Conservation (phyloP, 352 stramenopile genomes). For the Thalassiosira hispida region DNA sequence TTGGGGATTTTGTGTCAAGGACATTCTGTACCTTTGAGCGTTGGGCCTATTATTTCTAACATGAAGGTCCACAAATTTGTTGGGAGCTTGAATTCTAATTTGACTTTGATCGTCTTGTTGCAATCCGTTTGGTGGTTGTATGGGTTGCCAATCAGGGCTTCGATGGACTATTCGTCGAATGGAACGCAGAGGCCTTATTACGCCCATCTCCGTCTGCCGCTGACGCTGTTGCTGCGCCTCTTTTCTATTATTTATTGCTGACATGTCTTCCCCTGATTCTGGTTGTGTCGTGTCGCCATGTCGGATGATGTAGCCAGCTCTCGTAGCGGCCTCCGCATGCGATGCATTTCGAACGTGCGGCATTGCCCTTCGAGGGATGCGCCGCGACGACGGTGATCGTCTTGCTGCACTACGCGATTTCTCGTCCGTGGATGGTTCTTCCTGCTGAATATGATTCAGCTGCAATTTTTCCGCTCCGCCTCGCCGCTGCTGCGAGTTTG, state of each 20-base stretch:
- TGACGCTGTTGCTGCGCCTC: too few relatives aligned
- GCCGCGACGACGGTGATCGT: neutral
- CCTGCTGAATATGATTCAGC: neutral
- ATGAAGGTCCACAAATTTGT: conserved; percentile 4
- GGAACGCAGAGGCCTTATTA: conserved; percentile 23
- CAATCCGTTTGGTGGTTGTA: neutral
- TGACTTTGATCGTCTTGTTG: conserved; percentile 4
- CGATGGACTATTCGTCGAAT: conserved; percentile 35
- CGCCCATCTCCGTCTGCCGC: neutral
- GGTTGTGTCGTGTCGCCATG: neutral
- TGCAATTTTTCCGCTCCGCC: neutral
- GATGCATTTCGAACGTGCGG: conserved; percentile 31
- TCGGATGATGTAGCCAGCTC: conserved; percentile 47
- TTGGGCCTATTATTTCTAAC: neutral
- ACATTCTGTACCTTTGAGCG: neutral
- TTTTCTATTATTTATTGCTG: conserved; percentile 1
- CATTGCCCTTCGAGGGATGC: conserved; percentile 30
- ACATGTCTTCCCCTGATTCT: neutral
- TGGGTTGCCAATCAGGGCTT: neutral
- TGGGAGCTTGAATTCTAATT: conserved; percentile 10
- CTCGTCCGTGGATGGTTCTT: neutral
- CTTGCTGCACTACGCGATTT: neutral
- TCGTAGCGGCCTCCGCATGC: conserved; percentile 23
- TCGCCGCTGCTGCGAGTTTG: conserved; percentile 2
- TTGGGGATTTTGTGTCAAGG: neutral